Percentiles rank a stretch among this genome's conserved stretches.
phyloP scores from a whole-genome alignment of 2,329 filamentous ascomycete species.

The Zelopaecilomyces penicillatus region DNA sequence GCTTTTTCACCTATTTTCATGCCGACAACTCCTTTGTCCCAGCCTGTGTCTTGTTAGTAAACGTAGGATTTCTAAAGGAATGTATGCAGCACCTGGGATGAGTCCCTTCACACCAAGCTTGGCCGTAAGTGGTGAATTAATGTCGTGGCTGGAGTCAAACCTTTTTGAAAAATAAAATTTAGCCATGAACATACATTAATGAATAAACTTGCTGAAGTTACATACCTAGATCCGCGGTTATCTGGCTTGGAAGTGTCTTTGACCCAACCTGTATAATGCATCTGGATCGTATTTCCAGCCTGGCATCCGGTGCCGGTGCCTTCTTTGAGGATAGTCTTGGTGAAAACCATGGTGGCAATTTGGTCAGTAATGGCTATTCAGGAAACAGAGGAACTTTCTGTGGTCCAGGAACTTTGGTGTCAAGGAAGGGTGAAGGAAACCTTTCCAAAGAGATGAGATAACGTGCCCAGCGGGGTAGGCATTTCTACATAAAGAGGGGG shows the following conservation, averaged over 20 bases:
- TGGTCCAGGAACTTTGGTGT: too few relatives aligned
- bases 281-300: slow-evolving; percentile 65
- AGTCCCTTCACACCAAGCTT: slow-evolving; percentile 75
- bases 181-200: not conserved
- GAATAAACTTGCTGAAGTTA: too few relatives aligned
- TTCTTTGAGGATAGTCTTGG: slow-evolving; percentile 52
- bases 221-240: slow-evolving; percentile 65
- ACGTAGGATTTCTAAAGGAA: not conserved
- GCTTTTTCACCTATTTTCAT: slow-evolving; percentile 93
- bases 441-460: too few relatives aligned
- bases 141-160: slow-evolving; percentile 55
- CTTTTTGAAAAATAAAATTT: slow-evolving; percentile 35
- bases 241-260: slow-evolving; percentile 55
- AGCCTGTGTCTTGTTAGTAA: slow-evolving; percentile 41
- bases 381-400: too few relatives aligned
- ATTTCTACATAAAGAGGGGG: too few relatives aligned
- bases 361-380: too few relatives aligned
- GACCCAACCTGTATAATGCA: slow-evolving; percentile 87
- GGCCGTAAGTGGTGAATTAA: slow-evolving; percentile 64
- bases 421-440: too few relatives aligned
- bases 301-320: slow-evolving; percentile 57
- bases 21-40: slow-evolving; percentile 73
- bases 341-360: slow-evolving; percentile 56
- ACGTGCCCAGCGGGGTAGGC: too few relatives aligned
- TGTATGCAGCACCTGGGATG: slow-evolving; percentile 61